Base-by-base conservation (phyloP, 179 eudicot species). In the Spergularia azorica region DNA sequence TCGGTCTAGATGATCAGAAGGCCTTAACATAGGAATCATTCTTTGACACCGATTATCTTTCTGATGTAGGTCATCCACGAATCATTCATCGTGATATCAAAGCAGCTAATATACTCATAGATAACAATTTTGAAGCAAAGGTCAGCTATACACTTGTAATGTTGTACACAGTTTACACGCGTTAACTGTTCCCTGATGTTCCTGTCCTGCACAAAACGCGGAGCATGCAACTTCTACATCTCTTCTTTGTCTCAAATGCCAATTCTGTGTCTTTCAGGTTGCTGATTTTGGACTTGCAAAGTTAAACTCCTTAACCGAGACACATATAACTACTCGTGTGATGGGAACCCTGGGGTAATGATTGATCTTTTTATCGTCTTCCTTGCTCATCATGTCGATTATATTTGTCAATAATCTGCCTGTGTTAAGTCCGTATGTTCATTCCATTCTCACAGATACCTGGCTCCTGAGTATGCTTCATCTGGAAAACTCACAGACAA, bases 201-300 rank as follows among this genome's bases (percentile, higher is more conserved):
- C 46, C 17, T 65, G 6, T n/a, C 69, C 16, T 38, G 57, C 8
- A 10, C 11, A 14, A 14, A 54, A 2, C 3, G 57, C 57, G 3
- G 13, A 14, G 9, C 57, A 7, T 43, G 11, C 55, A 66, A 66
- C 26, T 41, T 15, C 2, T 1, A 9, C 7, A 12, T 15, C 14
- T 14, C 11, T 14, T 26, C 20, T 10, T 4, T 38, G 67, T 17
- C 38, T 54, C 38, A 17, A 9, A 16, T 36, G 20, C 16, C 61
- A 21, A 63, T 21, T 56, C 13, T 68, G 67, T 26, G 64, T 69
- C 66, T 3, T 75, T 69, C 86, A 95, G 98, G 97, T 95, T 81
- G 96, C 95, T 13, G 97, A 95, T 84, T 95, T 92, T 77, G 97
- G 98, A 76, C 95, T 92, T 36, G 97, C 98, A 61, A 95, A 89